Evolutionary conservation across 805 yeast species (phyloP).

Genomic region (Metschnikowia chrysomelidarum): DNA sequence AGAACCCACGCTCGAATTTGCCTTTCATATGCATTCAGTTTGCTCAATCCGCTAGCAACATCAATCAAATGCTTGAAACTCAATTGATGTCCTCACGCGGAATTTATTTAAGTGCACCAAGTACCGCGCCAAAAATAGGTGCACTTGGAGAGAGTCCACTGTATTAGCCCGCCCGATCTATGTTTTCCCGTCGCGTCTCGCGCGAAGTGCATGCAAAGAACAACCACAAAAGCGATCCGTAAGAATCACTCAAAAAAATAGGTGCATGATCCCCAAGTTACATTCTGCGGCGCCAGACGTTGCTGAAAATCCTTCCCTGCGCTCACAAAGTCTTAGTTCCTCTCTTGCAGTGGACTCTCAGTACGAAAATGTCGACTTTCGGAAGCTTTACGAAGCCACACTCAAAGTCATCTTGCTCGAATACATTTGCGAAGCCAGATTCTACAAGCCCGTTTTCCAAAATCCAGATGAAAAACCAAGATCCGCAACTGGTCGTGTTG

Average conservation of each 20-base stretch:
- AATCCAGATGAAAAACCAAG: background rate
- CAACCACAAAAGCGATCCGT: no score
- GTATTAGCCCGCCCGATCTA: no score
- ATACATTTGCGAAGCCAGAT: conserved; percentile 64
- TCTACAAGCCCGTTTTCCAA: conserved; percentile 34
- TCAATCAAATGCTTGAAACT: no score
- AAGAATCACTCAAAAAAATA: background rate
- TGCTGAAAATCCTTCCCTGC: conserved; percentile 4
- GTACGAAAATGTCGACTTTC: conserved; percentile 20
- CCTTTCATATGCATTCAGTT: no score
- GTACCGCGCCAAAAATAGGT: no score
- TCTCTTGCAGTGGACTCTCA: conserved; percentile 16
- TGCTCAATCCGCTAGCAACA: no score
- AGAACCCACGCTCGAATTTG: no score
- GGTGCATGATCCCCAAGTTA: conserved; percentile 4
- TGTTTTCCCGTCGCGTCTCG: no score
- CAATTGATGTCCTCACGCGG: no score
- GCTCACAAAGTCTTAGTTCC: conserved; percentile 17
- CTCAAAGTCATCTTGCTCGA: conserved; percentile 56
- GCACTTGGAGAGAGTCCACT: no score
- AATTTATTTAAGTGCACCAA: no score
- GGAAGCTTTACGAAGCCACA: conserved; percentile 48
- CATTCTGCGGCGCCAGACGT: conserved; percentile 2
- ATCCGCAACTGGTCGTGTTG: conserved; percentile 1
- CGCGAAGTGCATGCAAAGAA: no score